A percentile compares a stretch with the other conserved stretches of the same genome.
phyloP scores from a whole-genome alignment of 306 rosid species.

The Sindora glabra region DNA sequence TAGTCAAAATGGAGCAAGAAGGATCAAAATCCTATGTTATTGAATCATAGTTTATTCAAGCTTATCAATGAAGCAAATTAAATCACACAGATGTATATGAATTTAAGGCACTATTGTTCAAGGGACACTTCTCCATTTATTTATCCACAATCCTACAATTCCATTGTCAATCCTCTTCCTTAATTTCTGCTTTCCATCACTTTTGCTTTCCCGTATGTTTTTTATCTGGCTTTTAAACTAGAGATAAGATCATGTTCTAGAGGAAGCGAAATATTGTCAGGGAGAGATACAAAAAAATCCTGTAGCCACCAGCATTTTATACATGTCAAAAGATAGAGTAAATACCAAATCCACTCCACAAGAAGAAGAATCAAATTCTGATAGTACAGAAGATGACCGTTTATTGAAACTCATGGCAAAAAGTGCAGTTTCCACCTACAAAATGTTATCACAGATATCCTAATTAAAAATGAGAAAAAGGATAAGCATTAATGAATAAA shows the following conservation, averaged over 20 bases:
- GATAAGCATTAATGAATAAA: not conserved
- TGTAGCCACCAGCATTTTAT: conserved; percentile 4
- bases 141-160: not conserved
- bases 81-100: not conserved
- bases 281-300: not conserved
- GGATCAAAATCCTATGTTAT: too few relatives aligned
- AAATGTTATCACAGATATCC: conserved; percentile 20
- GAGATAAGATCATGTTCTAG: not conserved
- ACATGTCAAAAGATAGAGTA: not conserved
- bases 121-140: not conserved
- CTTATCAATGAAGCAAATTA: conserved; percentile 2
- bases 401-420: conserved; percentile 82
- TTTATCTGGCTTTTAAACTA: not conserved
- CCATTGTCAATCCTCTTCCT: too few relatives aligned
- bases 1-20: conserved; percentile 7
- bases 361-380: conserved; percentile 41
- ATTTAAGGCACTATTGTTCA: not conserved
- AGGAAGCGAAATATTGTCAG: not conserved
- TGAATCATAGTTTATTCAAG: conserved; percentile 5
- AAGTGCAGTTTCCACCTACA: conserved; percentile 83
- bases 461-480: not conserved
- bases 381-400: conserved; percentile 35
- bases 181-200: too few relatives aligned
- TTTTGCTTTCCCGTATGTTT: too few relatives aligned
- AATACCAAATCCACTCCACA: conserved; percentile 66